These are phyloP conservation scores for Leccinum fibrillosum DNA, from an alignment of 768 basidiomycete species.

Conservation along the genomic window DNA sequence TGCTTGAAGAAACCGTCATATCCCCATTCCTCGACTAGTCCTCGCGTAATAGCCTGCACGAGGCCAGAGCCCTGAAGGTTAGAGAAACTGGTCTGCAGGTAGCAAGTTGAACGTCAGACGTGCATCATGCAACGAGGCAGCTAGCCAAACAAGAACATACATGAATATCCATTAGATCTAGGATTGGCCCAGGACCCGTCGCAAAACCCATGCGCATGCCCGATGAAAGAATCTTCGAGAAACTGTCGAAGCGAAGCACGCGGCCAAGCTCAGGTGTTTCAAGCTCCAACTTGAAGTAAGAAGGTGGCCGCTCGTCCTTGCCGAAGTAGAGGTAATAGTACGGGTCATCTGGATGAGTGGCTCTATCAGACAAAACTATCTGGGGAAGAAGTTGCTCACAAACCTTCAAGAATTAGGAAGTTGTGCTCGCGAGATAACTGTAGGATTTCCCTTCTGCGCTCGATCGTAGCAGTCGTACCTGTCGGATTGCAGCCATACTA, in stretches of 20 bases:
- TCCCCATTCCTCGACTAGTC: conserved; percentile 69
- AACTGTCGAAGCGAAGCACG: conserved; percentile 85
- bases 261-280: conserved; percentile 66
- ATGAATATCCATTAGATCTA: conserved; percentile 68
- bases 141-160: conserved; percentile 39
- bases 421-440: conserved; percentile 67
- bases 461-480: conserved; percentile 70
- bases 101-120: conserved; percentile 9
- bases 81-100: conserved; percentile 54
- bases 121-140: conserved; percentile 10
- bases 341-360: conserved; percentile 60
- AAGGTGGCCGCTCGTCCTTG: conserved; percentile 55
- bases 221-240: conserved; percentile 78
- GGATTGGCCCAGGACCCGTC: conserved; percentile 65
- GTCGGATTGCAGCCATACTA: conserved; percentile 88
- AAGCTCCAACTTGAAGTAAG: conserved; percentile 80
- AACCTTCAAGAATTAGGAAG: conserved; percentile 85
- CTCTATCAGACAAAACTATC: background rate
- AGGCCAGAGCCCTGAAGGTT: conserved; percentile 67
- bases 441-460: conserved; percentile 70
- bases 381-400: background rate
- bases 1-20: conserved; percentile 72
- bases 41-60: conserved; percentile 58
- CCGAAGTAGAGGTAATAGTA: conserved; percentile 80
- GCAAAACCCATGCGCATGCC: conserved; percentile 82